Percentiles rank a stretch among this genome's conserved stretches.
phyloP scores from a whole-genome alignment of 495 filamentous ascomycete genomes.

The Tuber calosporum region DNA sequence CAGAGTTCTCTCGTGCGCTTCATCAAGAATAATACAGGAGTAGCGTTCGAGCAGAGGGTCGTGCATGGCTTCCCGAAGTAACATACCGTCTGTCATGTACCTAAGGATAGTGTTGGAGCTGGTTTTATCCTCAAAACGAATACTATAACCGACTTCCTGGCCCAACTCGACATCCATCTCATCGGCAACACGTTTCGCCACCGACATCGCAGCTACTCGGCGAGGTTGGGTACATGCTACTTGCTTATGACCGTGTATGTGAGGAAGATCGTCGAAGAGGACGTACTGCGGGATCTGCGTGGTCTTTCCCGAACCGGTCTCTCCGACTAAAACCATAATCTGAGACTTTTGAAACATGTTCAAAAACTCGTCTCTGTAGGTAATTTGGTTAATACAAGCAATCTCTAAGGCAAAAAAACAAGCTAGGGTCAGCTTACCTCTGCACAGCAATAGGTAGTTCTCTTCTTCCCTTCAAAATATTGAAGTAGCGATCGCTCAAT shows the following conservation, averaged over 20 bases:
- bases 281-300: conserved; percentile 99
- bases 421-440: conserved; percentile 50
- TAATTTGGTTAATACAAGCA: conserved; percentile 9
- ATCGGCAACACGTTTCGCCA: conserved; percentile 93
- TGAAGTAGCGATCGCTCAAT: conserved; percentile 77
- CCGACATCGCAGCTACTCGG: conserved; percentile 97
- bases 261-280: conserved; percentile 89
- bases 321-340: conserved; percentile 96
- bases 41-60: conserved; percentile 86
- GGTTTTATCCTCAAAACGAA: conserved; percentile 96
- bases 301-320: conserved; percentile 98
- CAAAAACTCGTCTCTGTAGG: conserved; percentile 79
- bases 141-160: conserved; percentile 96
- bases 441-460: conserved; percentile 86
- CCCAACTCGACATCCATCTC: conserved; percentile 93
- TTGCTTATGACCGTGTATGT: conserved; percentile 67
- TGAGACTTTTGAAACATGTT: conserved; percentile 84
- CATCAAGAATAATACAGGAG: conserved; percentile 96
- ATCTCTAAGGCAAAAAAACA: conserved; percentile 11
- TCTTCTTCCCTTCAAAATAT: conserved; percentile 73
- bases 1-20: conserved; percentile 92
- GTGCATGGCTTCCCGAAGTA: conserved; percentile 95
- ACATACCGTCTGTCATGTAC: conserved; percentile 99
- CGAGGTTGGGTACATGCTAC: conserved; percentile 97
- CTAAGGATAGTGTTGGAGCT: conserved; percentile 85